phyloP scores from a whole-genome alignment of 345 rosid genomes.

The Capsella bursapastoris region DNA sequence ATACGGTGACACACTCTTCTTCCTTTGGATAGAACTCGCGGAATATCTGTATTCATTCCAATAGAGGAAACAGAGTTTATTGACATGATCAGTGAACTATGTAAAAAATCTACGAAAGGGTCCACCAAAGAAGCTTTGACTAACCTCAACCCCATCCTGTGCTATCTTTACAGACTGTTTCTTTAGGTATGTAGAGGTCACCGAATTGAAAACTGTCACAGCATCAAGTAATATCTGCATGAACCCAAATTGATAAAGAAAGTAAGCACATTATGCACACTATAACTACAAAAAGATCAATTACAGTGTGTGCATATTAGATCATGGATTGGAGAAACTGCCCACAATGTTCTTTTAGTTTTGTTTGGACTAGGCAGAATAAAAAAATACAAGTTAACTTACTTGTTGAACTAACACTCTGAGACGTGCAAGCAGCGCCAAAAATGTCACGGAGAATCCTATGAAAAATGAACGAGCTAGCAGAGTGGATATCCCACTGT shows the following conservation, averaged over 20 bases:
- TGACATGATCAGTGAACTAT: constrained; percentile 3
- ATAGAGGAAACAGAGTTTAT: constrained; percentile 8
- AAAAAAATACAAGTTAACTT: constrained; percentile 33
- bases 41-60: constrained; percentile 52
- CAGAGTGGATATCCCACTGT: constrained; percentile 71
- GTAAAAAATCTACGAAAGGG: constrained; percentile 13
- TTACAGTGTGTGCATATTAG: background rate
- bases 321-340: constrained; percentile 1
- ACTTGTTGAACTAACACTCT: constrained; percentile 93
- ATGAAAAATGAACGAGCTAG: constrained; percentile 87
- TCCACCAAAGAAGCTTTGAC: constrained; percentile 29
- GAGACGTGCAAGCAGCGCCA: constrained; percentile 89
- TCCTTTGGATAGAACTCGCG: constrained; percentile 77
- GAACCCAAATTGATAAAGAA: background rate
- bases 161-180: constrained; percentile 77
- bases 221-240: constrained; percentile 78
- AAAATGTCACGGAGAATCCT: constrained; percentile 68
- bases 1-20: constrained; percentile 51
- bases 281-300: constrained; percentile 1
- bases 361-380: background rate
- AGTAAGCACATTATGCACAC: background rate
- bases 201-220: constrained; percentile 69
- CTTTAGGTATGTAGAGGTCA: constrained; percentile 65
- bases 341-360: background rate
- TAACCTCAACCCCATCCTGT: constrained; percentile 76